Conservation (phyloP, 106 monocot genomes). For the Phalaenopsis equestris region DNA sequence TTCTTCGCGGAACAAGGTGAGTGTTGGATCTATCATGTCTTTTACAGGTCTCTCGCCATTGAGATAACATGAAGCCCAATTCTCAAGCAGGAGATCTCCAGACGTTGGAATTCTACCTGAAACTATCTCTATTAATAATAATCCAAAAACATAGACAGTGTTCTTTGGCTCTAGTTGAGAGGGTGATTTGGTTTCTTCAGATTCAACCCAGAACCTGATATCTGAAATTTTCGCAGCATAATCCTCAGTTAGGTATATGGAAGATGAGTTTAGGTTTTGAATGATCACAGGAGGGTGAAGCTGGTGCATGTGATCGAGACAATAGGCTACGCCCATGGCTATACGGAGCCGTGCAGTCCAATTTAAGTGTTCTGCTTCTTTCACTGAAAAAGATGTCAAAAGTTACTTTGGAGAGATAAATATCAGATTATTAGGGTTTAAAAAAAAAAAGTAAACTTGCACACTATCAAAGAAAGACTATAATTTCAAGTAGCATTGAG, state of each 20-base stretch:
- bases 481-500: too few species aligned
- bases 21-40: slow-evolving; percentile 35
- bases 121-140: slow-evolving; percentile 36
- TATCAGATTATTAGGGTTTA: too few species aligned
- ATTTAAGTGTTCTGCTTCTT: slow-evolving; percentile 62
- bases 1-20: slow-evolving; percentile 16
- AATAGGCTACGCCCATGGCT: slow-evolving; percentile 52
- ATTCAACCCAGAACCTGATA: slow-evolving; percentile 22
- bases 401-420: background rate
- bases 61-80: slow-evolving; percentile 26
- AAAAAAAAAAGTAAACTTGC: too few species aligned
- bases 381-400: slow-evolving; percentile 19
- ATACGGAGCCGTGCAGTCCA: slow-evolving; percentile 43
- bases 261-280: slow-evolving; percentile 29
- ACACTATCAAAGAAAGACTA: background rate
- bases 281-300: slow-evolving; percentile 26
- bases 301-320: slow-evolving; percentile 43
- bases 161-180: slow-evolving; percentile 3
- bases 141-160: slow-evolving; percentile 32
- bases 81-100: slow-evolving; percentile 10
- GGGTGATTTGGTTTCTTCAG: slow-evolving; percentile 3
- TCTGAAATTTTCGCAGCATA: slow-evolving; percentile 57
- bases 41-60: slow-evolving; percentile 15
- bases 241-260: slow-evolving; percentile 59
- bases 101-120: slow-evolving; percentile 31